Percentiles rank a stretch among this genome's conserved stretches.
Evolutionary conservation across 2,329 filamentous ascomycete genomes (phyloP).

Genomic region (Ambrosiella cleistominuta): DNA sequence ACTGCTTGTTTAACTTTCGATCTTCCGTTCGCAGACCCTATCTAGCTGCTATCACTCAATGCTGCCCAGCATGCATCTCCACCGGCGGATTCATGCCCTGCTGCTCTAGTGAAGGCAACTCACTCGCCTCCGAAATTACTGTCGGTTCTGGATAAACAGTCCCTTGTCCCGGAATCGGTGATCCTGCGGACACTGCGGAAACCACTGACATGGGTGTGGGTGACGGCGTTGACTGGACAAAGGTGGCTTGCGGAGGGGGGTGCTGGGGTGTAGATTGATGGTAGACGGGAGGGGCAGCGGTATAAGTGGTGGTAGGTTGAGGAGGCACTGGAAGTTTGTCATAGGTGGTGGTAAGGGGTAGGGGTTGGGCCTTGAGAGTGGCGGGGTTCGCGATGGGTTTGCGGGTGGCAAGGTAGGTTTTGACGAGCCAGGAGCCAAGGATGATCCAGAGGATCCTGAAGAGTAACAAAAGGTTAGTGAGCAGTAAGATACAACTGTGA

Average conservation of each 20-base stretch:
- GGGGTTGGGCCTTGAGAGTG: conserved; percentile 14
- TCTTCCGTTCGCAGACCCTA: neutral
- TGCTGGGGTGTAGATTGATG: neutral
- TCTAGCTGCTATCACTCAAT: neutral
- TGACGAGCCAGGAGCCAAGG: conserved; percentile 22
- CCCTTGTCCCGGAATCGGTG: neutral
- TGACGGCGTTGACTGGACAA: neutral
- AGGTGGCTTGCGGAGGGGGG: neutral
- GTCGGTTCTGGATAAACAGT: neutral
- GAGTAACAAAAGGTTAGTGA: conserved; percentile 7
- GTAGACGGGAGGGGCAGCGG: neutral
- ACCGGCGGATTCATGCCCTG: conserved; percentile 6
- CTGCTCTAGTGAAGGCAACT: conserved; percentile 38
- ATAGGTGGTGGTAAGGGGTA: neutral
- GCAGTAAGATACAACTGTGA: neutral
- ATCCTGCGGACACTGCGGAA: neutral
- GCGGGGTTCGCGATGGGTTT: conserved; percentile 19
- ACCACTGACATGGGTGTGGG: neutral
- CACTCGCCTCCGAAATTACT: conserved; percentile 50
- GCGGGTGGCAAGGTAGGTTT: conserved; percentile 22
- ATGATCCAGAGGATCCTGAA: conserved; percentile 24
- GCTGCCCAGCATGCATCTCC: conserved; percentile 1
- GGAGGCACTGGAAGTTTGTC: neutral
- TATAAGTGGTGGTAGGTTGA: neutral
- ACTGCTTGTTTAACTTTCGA: too few relatives aligned